Evolutionary conservation across 345 rosid genomes (phyloP).

Genomic region (Citrus mangshanensis): DNA sequence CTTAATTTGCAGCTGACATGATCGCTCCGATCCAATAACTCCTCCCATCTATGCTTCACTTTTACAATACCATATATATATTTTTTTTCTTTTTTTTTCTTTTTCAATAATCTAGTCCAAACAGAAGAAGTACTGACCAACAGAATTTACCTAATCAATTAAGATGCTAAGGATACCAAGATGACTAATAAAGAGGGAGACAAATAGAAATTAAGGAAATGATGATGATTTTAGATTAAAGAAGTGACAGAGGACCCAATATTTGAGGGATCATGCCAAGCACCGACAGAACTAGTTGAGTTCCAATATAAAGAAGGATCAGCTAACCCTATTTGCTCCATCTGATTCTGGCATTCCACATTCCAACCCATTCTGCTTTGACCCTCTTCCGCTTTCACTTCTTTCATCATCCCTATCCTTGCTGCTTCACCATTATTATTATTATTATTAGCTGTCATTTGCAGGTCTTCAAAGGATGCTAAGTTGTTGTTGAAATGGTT

Average conservation of each 20-base stretch:
- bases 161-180: conserved; percentile 20
- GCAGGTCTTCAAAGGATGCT: conserved; percentile 50
- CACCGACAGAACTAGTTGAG: conserved; percentile 31
- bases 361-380: conserved; percentile 39
- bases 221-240: conserved; percentile 42
- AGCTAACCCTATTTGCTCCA: conserved; percentile 42
- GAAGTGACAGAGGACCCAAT: conserved; percentile 76
- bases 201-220: conserved; percentile 24
- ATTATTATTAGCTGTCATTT: conserved; percentile 27
- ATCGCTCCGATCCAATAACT: conserved; percentile 84
- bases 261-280: conserved; percentile 74
- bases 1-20: conserved; percentile 60
- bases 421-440: conserved; percentile 18
- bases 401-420: conserved; percentile 30
- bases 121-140: conserved; percentile 13
- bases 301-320: conserved; percentile 66
- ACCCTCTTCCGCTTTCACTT: conserved; percentile 43
- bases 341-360: conserved; percentile 34
- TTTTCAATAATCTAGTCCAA: conserved; percentile 15
- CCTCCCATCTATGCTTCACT: conserved; percentile 43
- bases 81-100: not conserved
- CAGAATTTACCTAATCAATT: conserved; percentile 5
- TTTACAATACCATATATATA: conserved; percentile 2
- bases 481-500: conserved; percentile 38
- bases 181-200: conserved; percentile 44